Evolutionary conservation across 441 rosid genomes (phyloP).

Genomic region (Hypseocharis bilobata): DNA sequence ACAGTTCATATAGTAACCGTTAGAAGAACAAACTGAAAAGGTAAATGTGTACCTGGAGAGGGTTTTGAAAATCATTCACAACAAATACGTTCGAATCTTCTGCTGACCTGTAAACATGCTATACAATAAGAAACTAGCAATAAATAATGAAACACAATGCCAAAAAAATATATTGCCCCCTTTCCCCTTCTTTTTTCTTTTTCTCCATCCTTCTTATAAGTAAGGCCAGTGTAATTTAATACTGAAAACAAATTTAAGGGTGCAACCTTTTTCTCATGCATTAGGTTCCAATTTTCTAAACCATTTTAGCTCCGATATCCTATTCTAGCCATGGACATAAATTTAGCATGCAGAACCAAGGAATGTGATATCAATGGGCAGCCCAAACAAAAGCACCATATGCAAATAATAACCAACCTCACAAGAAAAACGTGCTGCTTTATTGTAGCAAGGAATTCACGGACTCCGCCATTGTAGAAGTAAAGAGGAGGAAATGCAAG

Average conservation of each 20-base stretch:
- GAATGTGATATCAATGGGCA: constrained; percentile 1
- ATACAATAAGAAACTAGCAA: constrained; percentile 19
- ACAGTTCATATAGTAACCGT: not conserved
- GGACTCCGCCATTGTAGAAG: constrained; percentile 90
- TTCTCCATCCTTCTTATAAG: not conserved
- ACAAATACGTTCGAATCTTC: constrained; percentile 85
- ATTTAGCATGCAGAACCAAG: not conserved
- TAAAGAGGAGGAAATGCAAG: constrained; percentile 87
- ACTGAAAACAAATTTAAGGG: not conserved
- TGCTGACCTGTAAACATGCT: constrained; percentile 52
- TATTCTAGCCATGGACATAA: not conserved
- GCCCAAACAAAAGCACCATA: not conserved
- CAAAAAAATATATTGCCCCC: not conserved
- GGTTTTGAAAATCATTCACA: constrained; percentile 79
- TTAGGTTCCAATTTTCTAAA: not conserved
- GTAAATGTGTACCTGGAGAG: constrained; percentile 54
- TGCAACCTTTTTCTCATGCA: not conserved
- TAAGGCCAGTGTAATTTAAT: not conserved
- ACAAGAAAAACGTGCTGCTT: constrained; percentile 78
- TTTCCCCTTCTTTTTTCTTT: not conserved
- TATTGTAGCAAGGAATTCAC: constrained; percentile 73
- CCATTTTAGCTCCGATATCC: no score
- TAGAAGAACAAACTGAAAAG: constrained; percentile 6
- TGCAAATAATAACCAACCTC: constrained; percentile 47
- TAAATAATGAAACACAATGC: constrained; percentile 6